Base-by-base conservation (phyloP, 805 yeast genomes). In the Alloascoidea africana region DNA sequence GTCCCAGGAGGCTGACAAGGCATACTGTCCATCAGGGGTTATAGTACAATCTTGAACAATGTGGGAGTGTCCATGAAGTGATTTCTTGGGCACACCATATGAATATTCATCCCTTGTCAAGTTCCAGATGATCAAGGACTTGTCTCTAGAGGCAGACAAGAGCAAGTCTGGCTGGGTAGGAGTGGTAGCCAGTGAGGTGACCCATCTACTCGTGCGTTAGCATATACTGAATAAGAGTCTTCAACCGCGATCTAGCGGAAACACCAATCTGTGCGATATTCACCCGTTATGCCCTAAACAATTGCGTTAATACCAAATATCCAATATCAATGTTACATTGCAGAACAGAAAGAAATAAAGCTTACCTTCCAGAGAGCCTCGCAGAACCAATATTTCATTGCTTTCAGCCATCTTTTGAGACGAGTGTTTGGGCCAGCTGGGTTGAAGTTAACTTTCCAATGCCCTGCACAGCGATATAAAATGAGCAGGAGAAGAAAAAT, bases 1-100 rank as follows among this genome's bases (percentile, higher is more conserved):
- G 68, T 91, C 98, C 99, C 99, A 91, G 57, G 98, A 91, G 59
- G 94, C 96, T 49, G 98, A 91, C 65, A 91, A 72, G 60, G 96
- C 97, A 74, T 76, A 89, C 60, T 79, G 76, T 66, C 97, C 97
- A 63, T 91, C 98, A 62, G 93, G 86, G 50, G 97, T 84, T 70
- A 91, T 81, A 63, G 91, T 83, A 64, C 86, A 89, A 63, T 91
- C 98, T 71, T 86, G 87, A 54, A 91, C 95, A 60, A 91, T 89
- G 86, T 91, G 98, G 55, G 94, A 81, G 85, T 91, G 98, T 62
- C 98, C 99, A 63, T 74, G 81, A 66, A 91, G 78, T 53, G 96
- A 84, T 70, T 80, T 85, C 74, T 86, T 84, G 66, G 99, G 93
- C 57, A 84, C 86, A 80, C 98, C 99, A 73, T 84, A 86, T 66